Evolutionary conservation across 2,329 filamentous ascomycete genomes (phyloP), one percentile per base, ranked within the genome.

Genomic region (Domatiomyces catenatus): DNA sequence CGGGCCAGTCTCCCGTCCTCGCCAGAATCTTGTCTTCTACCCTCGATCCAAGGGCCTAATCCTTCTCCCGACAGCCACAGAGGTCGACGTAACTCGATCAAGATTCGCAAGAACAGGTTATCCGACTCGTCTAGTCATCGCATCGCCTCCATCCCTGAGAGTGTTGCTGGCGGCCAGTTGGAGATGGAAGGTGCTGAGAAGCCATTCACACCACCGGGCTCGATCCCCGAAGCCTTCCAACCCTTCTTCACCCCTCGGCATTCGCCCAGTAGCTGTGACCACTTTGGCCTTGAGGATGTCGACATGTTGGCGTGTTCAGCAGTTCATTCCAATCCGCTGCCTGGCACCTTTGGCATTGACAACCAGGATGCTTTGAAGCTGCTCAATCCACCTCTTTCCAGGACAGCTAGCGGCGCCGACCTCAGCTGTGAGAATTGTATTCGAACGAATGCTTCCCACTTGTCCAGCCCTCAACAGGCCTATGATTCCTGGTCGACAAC

Each of bases 231-330:
- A 4, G 10, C 32, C 15, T 10, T 12, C 15, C 32, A 39, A 39
- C 10, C 7, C 32, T 39, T 39, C 15, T 39, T 15, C 12, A 39
- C 32, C 2, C 32, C 32, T 15, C 32, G 32, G 32, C 32, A 15
- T 39, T 39, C 32, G 5, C 32, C 32, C 8, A 15, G n/a, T n/a
- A n/a, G 32, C 32, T 39, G 32, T 5, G 32, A 39, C 10, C 32
- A 39, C 8, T 47, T 47, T 28, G 3, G 26, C 26, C 19, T 54
- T 15, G 49, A 52, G 45, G 54, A 60, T 10, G 54, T 60, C 10
- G 56, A 60, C 22, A 53, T 53, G 51, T 53, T 58, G 52, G 56
- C 55, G 1, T 53, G 54, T 12, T 55, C 57, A 42, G 36, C 57
- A 5, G 46, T 54, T 45, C 53, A 55, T 18, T 54, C 55, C 10